These are phyloP conservation scores for Moringa oleifera DNA, from an alignment of 345 rosid species.

Conservation along the genomic window DNA sequence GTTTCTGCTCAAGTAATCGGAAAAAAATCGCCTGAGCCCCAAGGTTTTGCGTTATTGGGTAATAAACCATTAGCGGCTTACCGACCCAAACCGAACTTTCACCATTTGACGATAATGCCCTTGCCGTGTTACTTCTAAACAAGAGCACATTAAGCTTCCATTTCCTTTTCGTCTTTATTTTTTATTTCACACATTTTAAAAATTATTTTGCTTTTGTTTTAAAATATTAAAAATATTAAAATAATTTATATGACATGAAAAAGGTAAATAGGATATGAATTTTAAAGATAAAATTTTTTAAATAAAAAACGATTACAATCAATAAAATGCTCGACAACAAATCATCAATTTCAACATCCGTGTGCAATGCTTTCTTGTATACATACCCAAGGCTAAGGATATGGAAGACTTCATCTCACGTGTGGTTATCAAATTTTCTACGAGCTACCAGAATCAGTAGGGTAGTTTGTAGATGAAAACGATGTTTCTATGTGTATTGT, in stretches of 20 bases:
- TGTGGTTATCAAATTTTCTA: constrained; percentile 4
- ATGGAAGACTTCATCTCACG: background rate
- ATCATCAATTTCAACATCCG: too few species aligned
- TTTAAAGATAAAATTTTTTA: too few species aligned
- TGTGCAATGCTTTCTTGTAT: background rate
- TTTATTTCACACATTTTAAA: background rate
- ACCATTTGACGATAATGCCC: constrained; percentile 11
- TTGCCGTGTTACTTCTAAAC: constrained; percentile 11
- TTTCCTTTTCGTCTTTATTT: background rate
- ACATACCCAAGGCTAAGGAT: background rate
- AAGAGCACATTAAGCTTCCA: too few species aligned
- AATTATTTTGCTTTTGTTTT: too few species aligned
- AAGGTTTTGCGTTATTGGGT: background rate
- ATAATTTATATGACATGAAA: too few species aligned
- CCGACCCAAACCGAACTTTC: constrained; percentile 29
- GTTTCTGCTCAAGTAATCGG: background rate
- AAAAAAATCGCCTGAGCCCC: background rate
- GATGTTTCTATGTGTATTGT: background rate
- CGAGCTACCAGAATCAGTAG: background rate
- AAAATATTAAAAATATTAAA: too few species aligned
- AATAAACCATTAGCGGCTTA: constrained; percentile 13
- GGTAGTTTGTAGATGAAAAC: background rate
- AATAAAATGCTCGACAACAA: too few species aligned
- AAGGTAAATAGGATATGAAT: too few species aligned
- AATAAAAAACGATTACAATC: too few species aligned